A percentile compares a stretch with the other conserved stretches of the same genome.
phyloP scores from a whole-genome alignment of 2,329 filamentous ascomycete species.

The Sarocladium kiliense region DNA sequence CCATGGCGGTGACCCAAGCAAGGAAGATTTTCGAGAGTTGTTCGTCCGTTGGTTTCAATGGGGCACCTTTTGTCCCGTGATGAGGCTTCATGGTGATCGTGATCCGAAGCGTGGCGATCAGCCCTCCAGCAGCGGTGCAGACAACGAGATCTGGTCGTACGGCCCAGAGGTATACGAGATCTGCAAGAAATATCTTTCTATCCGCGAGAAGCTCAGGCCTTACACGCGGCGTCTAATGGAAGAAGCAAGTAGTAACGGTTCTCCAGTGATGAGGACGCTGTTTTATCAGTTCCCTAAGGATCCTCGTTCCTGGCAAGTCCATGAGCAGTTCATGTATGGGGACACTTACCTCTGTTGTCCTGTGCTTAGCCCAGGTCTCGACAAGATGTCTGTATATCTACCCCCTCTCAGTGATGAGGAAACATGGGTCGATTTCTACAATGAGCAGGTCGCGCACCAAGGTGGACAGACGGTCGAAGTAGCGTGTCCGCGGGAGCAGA shows the following conservation, averaged over 20 bases:
- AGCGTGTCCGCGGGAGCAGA: constrained; percentile 14
- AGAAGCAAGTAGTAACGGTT: constrained; percentile 53
- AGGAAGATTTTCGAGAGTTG: constrained; percentile 54
- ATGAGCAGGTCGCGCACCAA: neutral
- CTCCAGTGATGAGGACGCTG: constrained; percentile 55
- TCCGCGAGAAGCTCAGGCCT: constrained; percentile 52
- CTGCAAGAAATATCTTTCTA: constrained; percentile 51
- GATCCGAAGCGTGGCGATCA: constrained; percentile 44
- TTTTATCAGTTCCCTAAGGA: constrained; percentile 62
- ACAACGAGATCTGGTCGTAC: constrained; percentile 64
- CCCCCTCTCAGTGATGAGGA: constrained; percentile 24
- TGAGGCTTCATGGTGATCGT: constrained; percentile 61
- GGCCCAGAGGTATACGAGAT: constrained; percentile 56
- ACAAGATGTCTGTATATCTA: constrained; percentile 44
- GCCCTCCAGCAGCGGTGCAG: constrained; percentile 44
- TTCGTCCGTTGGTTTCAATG: constrained; percentile 67
- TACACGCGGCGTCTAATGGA: constrained; percentile 56
- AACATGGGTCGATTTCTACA: constrained; percentile 2
- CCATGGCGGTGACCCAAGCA: constrained; percentile 55
- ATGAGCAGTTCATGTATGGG: constrained; percentile 61
- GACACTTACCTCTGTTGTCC: constrained; percentile 53
- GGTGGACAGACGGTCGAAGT: constrained; percentile 14
- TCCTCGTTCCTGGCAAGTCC: constrained; percentile 46
- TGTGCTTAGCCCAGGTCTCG: constrained; percentile 43
- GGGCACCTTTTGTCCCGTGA: constrained; percentile 62